Conservation (phyloP, 495 filamentous ascomycete genomes). For the Podospora didyma region DNA sequence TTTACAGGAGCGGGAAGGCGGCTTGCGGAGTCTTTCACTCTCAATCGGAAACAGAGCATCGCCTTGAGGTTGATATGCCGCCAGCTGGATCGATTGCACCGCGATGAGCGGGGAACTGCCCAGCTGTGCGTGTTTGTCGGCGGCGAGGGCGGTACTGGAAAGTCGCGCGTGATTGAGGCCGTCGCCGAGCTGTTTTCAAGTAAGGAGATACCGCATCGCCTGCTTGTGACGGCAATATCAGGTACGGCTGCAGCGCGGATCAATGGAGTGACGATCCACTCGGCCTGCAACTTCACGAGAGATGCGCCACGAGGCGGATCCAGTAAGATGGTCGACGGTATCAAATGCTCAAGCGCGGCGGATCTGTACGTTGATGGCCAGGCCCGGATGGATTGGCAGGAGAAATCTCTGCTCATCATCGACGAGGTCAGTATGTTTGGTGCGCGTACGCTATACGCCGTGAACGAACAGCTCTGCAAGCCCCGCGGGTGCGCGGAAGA, state of each 20-base stretch:
- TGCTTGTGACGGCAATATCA: not conserved
- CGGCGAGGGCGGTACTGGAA: constrained; percentile 2
- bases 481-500: not conserved
- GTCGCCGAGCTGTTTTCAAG: not conserved
- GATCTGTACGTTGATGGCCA: not conserved
- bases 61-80: not conserved
- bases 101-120: not conserved
- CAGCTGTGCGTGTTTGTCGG: constrained; percentile 1
- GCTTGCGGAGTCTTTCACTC: not conserved
- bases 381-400: not conserved
- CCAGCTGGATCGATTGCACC: not conserved
- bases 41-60: constrained; percentile 1
- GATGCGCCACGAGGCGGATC: not conserved
- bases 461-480: constrained; percentile 3
- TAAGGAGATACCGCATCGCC: not conserved
- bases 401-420: not conserved
- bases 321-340: not conserved
- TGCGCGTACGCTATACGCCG: not conserved
- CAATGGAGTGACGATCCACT: constrained; percentile 1
- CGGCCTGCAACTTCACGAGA: not conserved
- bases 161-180: not conserved
- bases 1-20: not conserved
- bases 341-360: not conserved
- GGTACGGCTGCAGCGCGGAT: not conserved
- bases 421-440: constrained; percentile 1